These are phyloP conservation scores for Lentinula guzmanii DNA, from an alignment of 768 basidiomycete genomes.

Conservation along the genomic window DNA sequence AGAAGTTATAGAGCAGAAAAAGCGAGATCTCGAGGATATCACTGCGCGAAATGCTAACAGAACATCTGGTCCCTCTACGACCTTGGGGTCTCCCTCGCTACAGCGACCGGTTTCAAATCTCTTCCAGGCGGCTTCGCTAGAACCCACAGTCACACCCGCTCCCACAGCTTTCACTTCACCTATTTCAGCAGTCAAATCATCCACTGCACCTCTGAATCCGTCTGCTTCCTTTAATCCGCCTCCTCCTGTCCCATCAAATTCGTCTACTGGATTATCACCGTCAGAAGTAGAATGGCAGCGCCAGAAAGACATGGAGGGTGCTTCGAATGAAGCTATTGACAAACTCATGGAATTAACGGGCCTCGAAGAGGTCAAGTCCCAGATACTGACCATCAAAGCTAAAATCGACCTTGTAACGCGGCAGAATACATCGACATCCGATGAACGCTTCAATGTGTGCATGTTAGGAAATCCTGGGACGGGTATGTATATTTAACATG, in stretches of 20 bases:
- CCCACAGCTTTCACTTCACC: not conserved
- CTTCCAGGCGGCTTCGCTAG: not conserved
- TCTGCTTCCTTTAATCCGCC: not conserved
- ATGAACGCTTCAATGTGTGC: constrained; percentile 58
- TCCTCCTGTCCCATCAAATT: not conserved
- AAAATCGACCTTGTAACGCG: constrained; percentile 50
- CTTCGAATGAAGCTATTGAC: constrained; percentile 49
- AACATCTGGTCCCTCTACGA: not conserved
- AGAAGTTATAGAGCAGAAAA: constrained; percentile 33
- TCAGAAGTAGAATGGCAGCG: constrained; percentile 49
- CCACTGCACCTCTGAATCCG: not conserved
- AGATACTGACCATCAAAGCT: constrained; percentile 51
- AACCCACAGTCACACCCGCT: not conserved
- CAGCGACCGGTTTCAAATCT: not conserved
- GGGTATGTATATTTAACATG: constrained; percentile 31
- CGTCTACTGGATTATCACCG: not conserved
- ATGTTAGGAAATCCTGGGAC: constrained; percentile 73
- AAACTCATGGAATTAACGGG: constrained; percentile 66
- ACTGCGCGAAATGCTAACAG: constrained; percentile 1
- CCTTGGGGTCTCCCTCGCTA: not conserved
- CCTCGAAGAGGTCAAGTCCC: constrained; percentile 56
- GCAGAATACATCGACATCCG: constrained; percentile 44
- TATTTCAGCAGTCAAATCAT: not conserved
- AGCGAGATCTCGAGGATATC: constrained; percentile 36
- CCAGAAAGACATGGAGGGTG: constrained; percentile 52